Evolutionary conservation across 176 grass and related monocot species (phyloP), one percentile per base, ranked within the genome.

Genomic region (Eleusine coracana): DNA sequence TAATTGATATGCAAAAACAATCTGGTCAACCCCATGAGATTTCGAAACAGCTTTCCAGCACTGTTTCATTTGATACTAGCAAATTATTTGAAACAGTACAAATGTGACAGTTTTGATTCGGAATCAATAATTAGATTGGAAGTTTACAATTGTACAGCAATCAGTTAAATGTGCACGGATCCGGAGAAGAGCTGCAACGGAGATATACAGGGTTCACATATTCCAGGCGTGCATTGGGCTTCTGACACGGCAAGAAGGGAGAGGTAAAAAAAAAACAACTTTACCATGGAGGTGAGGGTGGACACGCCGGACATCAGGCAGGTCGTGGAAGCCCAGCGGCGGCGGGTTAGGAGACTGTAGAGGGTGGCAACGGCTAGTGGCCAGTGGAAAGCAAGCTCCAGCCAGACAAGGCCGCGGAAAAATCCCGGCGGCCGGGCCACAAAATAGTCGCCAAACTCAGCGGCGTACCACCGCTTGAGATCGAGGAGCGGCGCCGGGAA

Each of bases 271-370:
- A 17, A 17, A 10, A 21, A 56, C 5, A 27, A 38, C 2, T 84
- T 81, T 92, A 97, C 95, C 95, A 94, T 86, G 65, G 95, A 89
- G 28, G 92, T 94, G 72, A 76, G 90, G 23, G 88, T 73, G 75
- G 81, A 78, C 72, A 94, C 84, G 61, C 95, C 95, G n/a, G 34
- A 51, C 90, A 97, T 91, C 73, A 94, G 92, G 68, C 80, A 92
- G 74, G 95, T 92, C 28, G 95, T 97, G 77, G 88, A 64, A 0
- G 63, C 83, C 95, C 95, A 97, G 27, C 77, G 86, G 78, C 88
- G 90, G 14, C 88, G 48, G 45, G 86, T 58, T 42, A 94, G 75
- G 83, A 97, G 31, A 38, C 92, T 90, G 31, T 94, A 97, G 81
- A 97, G 1, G 1, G 81, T 97, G 37, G 90, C 88, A 13, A 97